Base-by-base conservation (phyloP, 805 yeast genomes). In the Starmerella stigmatis region DNA sequence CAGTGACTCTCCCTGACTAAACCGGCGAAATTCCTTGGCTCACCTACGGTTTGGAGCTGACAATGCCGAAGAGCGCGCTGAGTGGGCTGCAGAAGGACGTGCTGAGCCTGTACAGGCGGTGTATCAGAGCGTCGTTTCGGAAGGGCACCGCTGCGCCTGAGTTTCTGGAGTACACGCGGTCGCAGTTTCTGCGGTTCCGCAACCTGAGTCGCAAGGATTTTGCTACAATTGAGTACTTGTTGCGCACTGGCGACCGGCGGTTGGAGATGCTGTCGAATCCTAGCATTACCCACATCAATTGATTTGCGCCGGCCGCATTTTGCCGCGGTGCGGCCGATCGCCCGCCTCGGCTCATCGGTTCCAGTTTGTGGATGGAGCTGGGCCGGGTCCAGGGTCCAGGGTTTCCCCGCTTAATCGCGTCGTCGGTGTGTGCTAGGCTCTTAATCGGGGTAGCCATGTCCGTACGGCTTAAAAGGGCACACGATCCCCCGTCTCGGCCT, bases 141-240 rank as follows among this genome's bases (percentile, higher is more conserved):
- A 76, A 76, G 54, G 79, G 79, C 0, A 69, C 67, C n/a, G 72
- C 66, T 42, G 73, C 68, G 46, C 56, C 46, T 2, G 68, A 70
- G 48, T 76, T 76, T 51, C 48, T 64, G 3, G 51, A 51, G 33
- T 81, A 68, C 57, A 62, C 76, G 3, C 71, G 79, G 42, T 53
- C 54, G n/a, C 89, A 85, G 58, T 89, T 88, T 60, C 65, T 58
- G 13, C 76, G 76, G 54, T 68, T 78, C 59, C 65, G 68, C 41
- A 43, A 44, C 15, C 63, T 88, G 10, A 76, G 81, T 29, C 79
- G 81, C 60, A 80, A 83, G 54, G 94, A 85, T 53, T 88, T 88
- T 60, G 71, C 80, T 35, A 81, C 94, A 1, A 77, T 88, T 35
- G 97, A 88, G 60, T 86, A 88, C 63, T 68, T 89, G 30, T 62